Conservation (phyloP, 176 grass and related monocot species). For the Aegilops tauschii region DNA sequence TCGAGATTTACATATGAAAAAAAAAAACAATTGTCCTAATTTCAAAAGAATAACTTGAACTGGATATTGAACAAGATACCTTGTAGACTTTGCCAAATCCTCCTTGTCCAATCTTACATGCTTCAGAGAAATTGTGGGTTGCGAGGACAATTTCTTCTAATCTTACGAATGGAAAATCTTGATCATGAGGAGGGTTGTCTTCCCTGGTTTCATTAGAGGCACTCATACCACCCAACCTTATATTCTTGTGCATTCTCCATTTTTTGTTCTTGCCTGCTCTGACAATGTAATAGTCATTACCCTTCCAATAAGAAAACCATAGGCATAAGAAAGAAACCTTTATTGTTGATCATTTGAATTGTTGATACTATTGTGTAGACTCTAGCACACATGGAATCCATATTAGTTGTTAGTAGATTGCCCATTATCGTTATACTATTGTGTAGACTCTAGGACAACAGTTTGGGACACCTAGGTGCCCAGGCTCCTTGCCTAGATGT, state of each 20-base stretch:
- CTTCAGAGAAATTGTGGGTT: slow-evolving; percentile 29
- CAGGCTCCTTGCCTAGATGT: no score
- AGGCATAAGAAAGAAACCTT: background rate
- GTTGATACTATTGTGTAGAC: background rate
- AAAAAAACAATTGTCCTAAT: background rate
- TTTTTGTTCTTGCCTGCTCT: background rate
- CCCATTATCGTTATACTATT: no score
- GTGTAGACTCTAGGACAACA: no score
- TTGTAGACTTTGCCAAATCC: slow-evolving; percentile 57
- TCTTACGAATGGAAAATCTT: slow-evolving; percentile 22
- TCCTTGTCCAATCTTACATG: slow-evolving; percentile 40
- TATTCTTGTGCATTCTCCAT: background rate
- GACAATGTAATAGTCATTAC: background rate
- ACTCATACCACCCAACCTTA: background rate
- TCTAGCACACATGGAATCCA: no score
- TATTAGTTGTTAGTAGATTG: no score
- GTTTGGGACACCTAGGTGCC: no score
- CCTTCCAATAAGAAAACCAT: background rate
- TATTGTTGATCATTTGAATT: background rate
- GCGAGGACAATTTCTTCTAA: slow-evolving; percentile 17
- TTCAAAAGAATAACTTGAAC: background rate
- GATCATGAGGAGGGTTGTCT: background rate
- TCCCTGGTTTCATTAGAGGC: background rate
- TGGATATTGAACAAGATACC: background rate
- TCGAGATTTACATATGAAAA: background rate